Conservation (phyloP, 1,284 basidiomycete species). For the Ganoderma meredithae region DNA sequence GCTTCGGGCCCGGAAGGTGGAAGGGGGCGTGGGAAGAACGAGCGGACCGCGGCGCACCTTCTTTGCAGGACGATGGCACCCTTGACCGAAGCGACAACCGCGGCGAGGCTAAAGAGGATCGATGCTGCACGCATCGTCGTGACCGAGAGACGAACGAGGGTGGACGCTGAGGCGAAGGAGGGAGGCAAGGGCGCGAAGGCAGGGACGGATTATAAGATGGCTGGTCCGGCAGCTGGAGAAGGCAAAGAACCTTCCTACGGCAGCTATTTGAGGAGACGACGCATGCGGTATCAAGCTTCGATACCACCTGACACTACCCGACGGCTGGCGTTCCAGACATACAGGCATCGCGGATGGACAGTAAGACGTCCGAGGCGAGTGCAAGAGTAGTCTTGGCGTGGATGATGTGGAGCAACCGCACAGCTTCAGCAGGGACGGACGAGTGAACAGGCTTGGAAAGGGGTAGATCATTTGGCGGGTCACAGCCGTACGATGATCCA, state of each 20-base stretch:
- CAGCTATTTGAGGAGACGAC: constrained; percentile 29
- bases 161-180: constrained; percentile 12
- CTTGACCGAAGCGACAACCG: constrained; percentile 22
- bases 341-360: not conserved
- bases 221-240: constrained; percentile 33
- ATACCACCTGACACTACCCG: constrained; percentile 22
- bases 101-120: constrained; percentile 20
- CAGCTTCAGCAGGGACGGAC: constrained; percentile 15
- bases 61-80: constrained; percentile 24
- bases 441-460: constrained; percentile 2
- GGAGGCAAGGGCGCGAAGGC: constrained; percentile 3
- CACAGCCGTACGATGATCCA: not conserved
- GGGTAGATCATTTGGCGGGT: not conserved
- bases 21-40: not conserved
- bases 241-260: constrained; percentile 17
- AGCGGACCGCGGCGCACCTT: constrained; percentile 17
- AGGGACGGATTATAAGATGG: constrained; percentile 18
- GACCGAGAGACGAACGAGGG: constrained; percentile 1
- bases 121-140: constrained; percentile 29
- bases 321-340: constrained; percentile 5
- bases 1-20: not conserved
- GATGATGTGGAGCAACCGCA: not conserved
- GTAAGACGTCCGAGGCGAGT: not conserved
- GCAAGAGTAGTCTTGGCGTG: not conserved
- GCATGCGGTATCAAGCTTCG: constrained; percentile 23